Conservation (phyloP, 345 rosid species). For the Noccaea bulbosa region DNA sequence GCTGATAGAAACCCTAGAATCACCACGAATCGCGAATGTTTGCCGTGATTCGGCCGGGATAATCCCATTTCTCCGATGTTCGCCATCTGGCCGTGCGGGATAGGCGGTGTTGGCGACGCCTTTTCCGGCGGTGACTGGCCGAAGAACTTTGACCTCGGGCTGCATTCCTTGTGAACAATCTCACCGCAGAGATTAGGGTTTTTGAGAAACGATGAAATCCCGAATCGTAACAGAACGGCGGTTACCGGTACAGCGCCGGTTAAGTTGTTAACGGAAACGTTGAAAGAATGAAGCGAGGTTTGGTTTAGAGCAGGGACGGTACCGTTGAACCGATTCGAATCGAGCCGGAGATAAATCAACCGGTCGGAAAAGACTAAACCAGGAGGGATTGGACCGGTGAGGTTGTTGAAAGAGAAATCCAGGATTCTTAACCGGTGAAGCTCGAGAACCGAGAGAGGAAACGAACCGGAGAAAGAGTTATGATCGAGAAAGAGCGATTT, state of each 20-base stretch:
- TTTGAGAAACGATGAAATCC: constrained; percentile 55
- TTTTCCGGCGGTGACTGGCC: constrained; percentile 43
- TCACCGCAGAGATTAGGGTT: constrained; percentile 89
- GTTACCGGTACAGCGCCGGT: constrained; percentile 80
- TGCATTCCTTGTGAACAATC: constrained; percentile 82
- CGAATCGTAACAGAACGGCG: constrained; percentile 58
- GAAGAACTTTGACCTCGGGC: constrained; percentile 67
- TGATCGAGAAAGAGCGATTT: constrained; percentile 73
- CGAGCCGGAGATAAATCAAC: constrained; percentile 64
- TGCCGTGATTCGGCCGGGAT: constrained; percentile 39
- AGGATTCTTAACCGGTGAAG: constrained; percentile 68
- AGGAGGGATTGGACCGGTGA: constrained; percentile 63
- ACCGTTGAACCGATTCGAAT: constrained; percentile 65
- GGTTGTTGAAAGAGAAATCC: constrained; percentile 70
- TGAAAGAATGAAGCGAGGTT: constrained; percentile 67
- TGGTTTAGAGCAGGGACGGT: constrained; percentile 76
- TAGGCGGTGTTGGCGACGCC: constrained; percentile 56
- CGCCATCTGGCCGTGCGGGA: constrained; percentile 54
- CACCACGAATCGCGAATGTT: constrained; percentile 50
- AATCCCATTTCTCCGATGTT: constrained; percentile 53
- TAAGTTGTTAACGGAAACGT: constrained; percentile 69
- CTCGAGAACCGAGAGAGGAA: constrained; percentile 63
- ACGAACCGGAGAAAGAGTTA: constrained; percentile 67
- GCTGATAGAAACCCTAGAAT: constrained; percentile 62
- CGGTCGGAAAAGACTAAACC: constrained; percentile 50